These are phyloP conservation scores for Abrus pulchellus DNA, from an alignment of 306 rosid genomes.

Conservation along the genomic window DNA sequence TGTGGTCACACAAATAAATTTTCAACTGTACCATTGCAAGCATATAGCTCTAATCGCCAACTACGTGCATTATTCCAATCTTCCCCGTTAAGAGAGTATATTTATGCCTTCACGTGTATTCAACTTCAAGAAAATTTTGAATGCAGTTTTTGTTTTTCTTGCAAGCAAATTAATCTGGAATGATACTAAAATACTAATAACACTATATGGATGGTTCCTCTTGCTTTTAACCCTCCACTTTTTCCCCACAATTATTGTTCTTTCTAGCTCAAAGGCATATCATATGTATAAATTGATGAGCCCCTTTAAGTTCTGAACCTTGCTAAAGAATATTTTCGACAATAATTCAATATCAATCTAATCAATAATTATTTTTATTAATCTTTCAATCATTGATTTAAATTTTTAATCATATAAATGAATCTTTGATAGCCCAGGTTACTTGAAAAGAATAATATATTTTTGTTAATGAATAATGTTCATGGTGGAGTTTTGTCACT, in stretches of 20 bases:
- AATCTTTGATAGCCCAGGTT: too few species aligned
- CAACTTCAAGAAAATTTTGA: slow-evolving; percentile 27
- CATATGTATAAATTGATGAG: background rate
- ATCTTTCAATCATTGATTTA: background rate
- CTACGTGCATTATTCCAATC: slow-evolving; percentile 58
- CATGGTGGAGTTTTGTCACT: too few species aligned
- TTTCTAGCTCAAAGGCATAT: slow-evolving; percentile 13
- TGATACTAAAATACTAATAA: background rate
- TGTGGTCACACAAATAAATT: slow-evolving; percentile 47
- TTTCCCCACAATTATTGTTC: slow-evolving; percentile 33
- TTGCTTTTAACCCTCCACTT: background rate
- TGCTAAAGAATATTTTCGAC: background rate
- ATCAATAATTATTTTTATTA: background rate
- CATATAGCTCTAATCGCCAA: background rate
- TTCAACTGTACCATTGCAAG: slow-evolving; percentile 36
- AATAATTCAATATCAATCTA: background rate
- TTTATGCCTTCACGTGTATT: slow-evolving; percentile 42
- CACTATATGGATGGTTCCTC: background rate
- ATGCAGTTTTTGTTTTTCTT: slow-evolving; percentile 31
- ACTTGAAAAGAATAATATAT: too few species aligned
- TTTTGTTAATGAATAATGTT: too few species aligned
- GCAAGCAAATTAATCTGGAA: background rate
- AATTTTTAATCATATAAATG: background rate
- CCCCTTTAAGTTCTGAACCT: background rate
- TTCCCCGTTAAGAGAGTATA: slow-evolving; percentile 50